Evolutionary conservation across 768 basidiomycete genomes (phyloP), one percentile per base, ranked within the genome.

Genomic region (Zangia roseola): DNA sequence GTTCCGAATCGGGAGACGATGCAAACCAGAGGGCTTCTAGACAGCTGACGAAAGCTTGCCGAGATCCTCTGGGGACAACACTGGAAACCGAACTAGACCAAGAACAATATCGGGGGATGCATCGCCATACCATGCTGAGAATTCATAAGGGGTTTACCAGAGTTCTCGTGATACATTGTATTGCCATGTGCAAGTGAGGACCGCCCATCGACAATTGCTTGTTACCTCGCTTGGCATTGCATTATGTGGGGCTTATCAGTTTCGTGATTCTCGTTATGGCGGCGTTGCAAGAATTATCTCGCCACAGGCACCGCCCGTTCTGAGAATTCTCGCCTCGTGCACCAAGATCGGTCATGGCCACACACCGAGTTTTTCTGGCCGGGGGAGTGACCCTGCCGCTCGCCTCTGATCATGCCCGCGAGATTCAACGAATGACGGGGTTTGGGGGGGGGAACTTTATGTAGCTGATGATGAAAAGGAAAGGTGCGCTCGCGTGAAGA

Each of bases 221-320:
- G 28, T 10, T 28, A 28, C 26, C 4, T 10, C 10, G 26, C 26
- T 10, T 28, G 26, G n/a, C n/a, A n/a, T n/a, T n/a, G n/a, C n/a
- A n/a, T n/a, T n/a, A n/a, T n/a, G n/a, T n/a, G n/a, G n/a, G n/a
- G n/a, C n/a, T n/a, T n/a, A n/a, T 53, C 53, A 49, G 55, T 55
- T 54, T 52, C 16, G 87, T 94, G 60, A 76, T 97, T 45, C 80
- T 83, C 56, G 79, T 82, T 7, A 81, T 97, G 69, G 82, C 80
- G 41, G 85, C 91, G 53, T 98, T 91, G 66, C 95, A 98, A 71
- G 93, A 94, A n/a, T n/a, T n/a, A n/a, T n/a, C n/a, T n/a, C n/a
- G n/a, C n/a, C n/a, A n/a, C n/a, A n/a, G n/a, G n/a, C n/a, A n/a
- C n/a, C n/a, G n/a, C 84, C 82, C 7, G 50, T 83, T 17, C 90